phyloP scores from a whole-genome alignment of 2,329 filamentous ascomycete species.

The Colletotrichum costaricense region DNA sequence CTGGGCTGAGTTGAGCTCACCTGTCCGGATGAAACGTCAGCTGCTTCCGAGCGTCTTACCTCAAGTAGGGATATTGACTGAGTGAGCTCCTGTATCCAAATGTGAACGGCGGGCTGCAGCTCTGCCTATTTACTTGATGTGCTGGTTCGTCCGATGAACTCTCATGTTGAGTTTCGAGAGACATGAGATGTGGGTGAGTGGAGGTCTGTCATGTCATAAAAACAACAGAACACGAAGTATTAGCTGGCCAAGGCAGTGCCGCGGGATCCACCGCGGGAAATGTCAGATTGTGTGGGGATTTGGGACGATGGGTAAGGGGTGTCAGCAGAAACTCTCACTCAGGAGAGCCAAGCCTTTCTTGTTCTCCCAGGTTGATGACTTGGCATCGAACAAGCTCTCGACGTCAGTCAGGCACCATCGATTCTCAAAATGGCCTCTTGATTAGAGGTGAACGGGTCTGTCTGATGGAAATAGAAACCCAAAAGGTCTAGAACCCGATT shows the following conservation, averaged over 20 bases:
- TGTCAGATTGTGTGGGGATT: constrained; percentile 5
- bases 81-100: background rate
- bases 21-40: background rate
- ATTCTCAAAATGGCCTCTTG: too few species aligned
- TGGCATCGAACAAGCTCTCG: too few species aligned
- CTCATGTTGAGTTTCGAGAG: background rate
- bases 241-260: background rate
- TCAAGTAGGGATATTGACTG: background rate
- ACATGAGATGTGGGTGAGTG: background rate
- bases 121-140: background rate
- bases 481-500: constrained; percentile 8
- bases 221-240: background rate
- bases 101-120: too few species aligned
- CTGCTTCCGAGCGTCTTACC: background rate
- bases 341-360: background rate
- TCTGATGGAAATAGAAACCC: background rate
- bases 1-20: background rate
- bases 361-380: background rate
- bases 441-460: background rate
- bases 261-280: constrained; percentile 1
- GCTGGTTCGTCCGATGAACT: background rate
- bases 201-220: background rate
- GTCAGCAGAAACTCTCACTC: background rate
- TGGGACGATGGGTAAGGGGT: background rate
- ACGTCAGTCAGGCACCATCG: too few species aligned